Conservation (phyloP, 345 rosid species). For the Nasturtium officinale region DNA sequence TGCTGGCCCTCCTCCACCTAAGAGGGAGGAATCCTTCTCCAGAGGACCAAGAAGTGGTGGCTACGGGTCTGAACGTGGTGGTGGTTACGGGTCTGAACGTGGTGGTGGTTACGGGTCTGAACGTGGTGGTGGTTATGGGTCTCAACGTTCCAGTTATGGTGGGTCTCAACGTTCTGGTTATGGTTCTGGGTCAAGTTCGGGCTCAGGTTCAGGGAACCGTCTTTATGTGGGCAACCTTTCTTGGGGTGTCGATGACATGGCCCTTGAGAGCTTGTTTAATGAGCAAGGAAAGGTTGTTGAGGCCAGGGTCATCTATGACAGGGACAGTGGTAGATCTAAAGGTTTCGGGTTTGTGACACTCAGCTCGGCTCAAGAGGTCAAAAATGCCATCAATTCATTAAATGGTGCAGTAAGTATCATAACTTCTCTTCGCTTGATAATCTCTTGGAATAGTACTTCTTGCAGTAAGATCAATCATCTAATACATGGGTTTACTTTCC, state of each 20-base stretch:
- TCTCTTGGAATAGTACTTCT: not conserved
- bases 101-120: slow-evolving; percentile 31
- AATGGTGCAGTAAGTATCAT: slow-evolving; percentile 77
- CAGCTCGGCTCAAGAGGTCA: slow-evolving; percentile 77
- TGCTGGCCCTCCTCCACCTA: slow-evolving; percentile 81
- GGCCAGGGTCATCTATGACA: slow-evolving; percentile 91
- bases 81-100: slow-evolving; percentile 33
- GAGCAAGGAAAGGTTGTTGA: slow-evolving; percentile 86
- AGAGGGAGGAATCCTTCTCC: slow-evolving; percentile 56
- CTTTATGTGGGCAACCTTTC: slow-evolving; percentile 88
- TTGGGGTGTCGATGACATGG: slow-evolving; percentile 88
- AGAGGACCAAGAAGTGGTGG: slow-evolving; percentile 49
- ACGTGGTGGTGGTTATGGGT: slow-evolving; percentile 28
- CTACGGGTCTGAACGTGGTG: slow-evolving; percentile 41
- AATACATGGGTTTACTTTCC: slow-evolving; percentile 8
- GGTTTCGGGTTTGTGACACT: slow-evolving; percentile 96
- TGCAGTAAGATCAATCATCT: not conserved
- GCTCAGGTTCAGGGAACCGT: slow-evolving; percentile 56
- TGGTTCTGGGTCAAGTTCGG: slow-evolving; percentile 43
- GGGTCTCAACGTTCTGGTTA: slow-evolving; percentile 39
- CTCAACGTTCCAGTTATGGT: slow-evolving; percentile 26
- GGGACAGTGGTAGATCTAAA: slow-evolving; percentile 95
- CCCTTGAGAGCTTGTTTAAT: slow-evolving; percentile 77
- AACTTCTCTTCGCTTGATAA: not conserved
- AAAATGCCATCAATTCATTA: slow-evolving; percentile 68